Conservation (phyloP, 129 eudicot species). For the Tanacetum coccineum region DNA sequence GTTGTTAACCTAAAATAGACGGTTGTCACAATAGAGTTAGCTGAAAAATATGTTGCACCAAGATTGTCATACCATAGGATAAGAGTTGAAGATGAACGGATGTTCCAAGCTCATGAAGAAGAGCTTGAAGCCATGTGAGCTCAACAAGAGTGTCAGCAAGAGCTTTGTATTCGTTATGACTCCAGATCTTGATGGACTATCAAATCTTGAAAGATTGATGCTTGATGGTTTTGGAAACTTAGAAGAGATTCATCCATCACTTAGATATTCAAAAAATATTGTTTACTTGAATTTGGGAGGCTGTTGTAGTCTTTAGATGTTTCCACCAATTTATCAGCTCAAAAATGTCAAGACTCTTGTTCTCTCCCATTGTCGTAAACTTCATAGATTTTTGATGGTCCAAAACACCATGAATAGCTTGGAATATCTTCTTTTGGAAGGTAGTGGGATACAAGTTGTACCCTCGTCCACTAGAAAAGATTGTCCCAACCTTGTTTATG, state of each 20-base stretch:
- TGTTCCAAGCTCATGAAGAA: no score
- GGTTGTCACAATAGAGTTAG: no score
- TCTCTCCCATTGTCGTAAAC: background rate
- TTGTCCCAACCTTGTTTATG: background rate
- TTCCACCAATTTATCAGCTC: background rate
- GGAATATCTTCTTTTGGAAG: no score
- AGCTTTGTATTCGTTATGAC: conserved; percentile 11
- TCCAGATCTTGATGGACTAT: background rate
- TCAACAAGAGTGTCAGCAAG: no score
- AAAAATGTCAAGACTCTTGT: conserved; percentile 3
- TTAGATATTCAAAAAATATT: conserved; percentile 5
- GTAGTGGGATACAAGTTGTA: background rate
- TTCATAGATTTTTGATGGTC: background rate
- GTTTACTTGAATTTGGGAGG: background rate
- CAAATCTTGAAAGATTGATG: background rate
- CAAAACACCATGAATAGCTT: no score
- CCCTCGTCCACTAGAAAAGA: background rate
- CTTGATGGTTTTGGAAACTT: background rate
- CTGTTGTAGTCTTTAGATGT: background rate
- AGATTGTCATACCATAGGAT: no score
- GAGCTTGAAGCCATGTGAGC: no score
- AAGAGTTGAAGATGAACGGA: no score
- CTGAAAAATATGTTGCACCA: no score
- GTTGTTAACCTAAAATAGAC: no score
- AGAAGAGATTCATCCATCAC: conserved; percentile 17